Conservation (phyloP, 2,329 filamentous ascomycete genomes). For the Orbilia quercus region DNA sequence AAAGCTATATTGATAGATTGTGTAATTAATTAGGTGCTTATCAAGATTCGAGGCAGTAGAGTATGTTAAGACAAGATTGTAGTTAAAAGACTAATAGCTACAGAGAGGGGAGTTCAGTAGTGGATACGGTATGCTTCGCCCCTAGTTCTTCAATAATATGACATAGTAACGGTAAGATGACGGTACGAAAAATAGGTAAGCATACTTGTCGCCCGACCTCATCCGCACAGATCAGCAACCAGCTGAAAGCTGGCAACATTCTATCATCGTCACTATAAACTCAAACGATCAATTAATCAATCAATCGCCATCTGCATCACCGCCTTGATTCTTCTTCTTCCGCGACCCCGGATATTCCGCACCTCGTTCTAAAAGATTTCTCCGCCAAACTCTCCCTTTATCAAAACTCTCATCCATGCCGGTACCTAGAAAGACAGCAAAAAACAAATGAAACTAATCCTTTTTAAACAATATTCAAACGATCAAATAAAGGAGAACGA, state of each 20-base stretch:
- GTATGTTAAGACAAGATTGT: no score
- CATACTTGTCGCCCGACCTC: no score
- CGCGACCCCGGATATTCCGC: conserved; percentile 14
- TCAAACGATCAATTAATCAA: not conserved
- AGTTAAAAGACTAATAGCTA: no score
- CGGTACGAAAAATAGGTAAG: no score
- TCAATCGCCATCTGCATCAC: conserved; percentile 15
- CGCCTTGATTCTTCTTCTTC: conserved; percentile 19
- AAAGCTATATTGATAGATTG: no score
- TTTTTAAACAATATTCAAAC: conserved; percentile 7
- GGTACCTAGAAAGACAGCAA: conserved; percentile 9
- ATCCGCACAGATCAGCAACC: no score
- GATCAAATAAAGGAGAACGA: not conserved
- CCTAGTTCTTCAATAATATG: no score
- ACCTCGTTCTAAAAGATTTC: conserved; percentile 17
- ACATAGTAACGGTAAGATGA: no score
- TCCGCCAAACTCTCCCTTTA: conserved; percentile 14
- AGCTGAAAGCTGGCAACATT: not conserved
- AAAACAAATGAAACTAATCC: conserved; percentile 4
- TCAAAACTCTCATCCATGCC: conserved; percentile 20
- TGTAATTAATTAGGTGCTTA: no score
- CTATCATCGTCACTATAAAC: not conserved
- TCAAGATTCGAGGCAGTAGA: no score
- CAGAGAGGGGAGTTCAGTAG: no score
- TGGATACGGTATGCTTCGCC: no score